Conservation (phyloP, 2,329 filamentous ascomycete species). For the Chaetomiaceae sp. region DNA sequence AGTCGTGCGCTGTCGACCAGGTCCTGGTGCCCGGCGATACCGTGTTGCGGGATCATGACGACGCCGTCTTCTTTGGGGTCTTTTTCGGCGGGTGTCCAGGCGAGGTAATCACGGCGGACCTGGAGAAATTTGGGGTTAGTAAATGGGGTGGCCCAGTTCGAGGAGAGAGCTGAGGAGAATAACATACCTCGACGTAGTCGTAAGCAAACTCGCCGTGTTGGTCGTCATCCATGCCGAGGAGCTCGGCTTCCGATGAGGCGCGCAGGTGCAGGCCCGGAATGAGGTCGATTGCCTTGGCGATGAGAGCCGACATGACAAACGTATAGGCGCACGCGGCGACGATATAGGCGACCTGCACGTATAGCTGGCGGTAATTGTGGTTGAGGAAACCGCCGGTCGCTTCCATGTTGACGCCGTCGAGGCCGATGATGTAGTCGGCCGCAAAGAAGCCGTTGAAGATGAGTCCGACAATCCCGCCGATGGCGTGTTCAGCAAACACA, state of each 20-base stretch:
- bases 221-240: constrained; percentile 85
- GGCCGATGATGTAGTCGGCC: constrained; percentile 64
- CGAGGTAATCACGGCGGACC: constrained; percentile 77
- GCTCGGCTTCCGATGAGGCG: constrained; percentile 74
- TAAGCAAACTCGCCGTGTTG: constrained; percentile 88
- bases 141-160: background rate
- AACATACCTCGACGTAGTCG: constrained; percentile 72
- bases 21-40: constrained; percentile 65
- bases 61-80: constrained; percentile 58
- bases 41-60: constrained; percentile 63
- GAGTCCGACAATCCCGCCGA: constrained; percentile 65
- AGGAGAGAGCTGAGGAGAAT: background rate
- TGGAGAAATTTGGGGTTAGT: constrained; percentile 14
- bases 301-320: constrained; percentile 67
- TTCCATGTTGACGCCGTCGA: constrained; percentile 72
- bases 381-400: constrained; percentile 67
- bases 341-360: constrained; percentile 77
- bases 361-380: constrained; percentile 68
- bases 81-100: constrained; percentile 73
- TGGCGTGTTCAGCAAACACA: constrained; percentile 66
- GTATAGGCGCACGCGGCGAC: constrained; percentile 61
- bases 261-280: constrained; percentile 76
- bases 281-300: constrained; percentile 71
- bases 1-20: constrained; percentile 37
- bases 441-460: constrained; percentile 72